Base-by-base conservation (phyloP, 2,329 filamentous ascomycete species). In the Diplocarpon rosae region DNA sequence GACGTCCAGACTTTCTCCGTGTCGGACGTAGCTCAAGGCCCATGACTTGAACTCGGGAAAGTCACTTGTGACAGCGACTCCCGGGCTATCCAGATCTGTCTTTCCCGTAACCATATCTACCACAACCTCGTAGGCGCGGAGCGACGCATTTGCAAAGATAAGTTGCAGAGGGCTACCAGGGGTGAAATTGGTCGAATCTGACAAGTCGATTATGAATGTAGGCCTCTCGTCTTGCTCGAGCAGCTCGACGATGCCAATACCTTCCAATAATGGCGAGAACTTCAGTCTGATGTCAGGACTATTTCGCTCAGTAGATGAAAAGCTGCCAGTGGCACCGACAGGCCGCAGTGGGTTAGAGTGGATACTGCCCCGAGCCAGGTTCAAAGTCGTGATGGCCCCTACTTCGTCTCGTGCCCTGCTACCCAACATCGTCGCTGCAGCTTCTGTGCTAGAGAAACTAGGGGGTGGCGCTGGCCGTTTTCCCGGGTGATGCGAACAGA, bases 191-290 rank as follows among this genome's bases (percentile, higher is more conserved):
- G 65, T 61, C 1, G 69, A 62, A 55, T 81, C 76, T 7, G 69
- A 67, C 40, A 85, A 64, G 56, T 90, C 84, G 29, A 90, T 69
- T 34, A 90, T 72, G 55, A 90, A 86, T 0, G 82, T 85, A 2
- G 84, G 85, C 37, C 85, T 70, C 39, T 82, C 76, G 59, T 92
- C 85, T 52, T 83, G 75, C 57, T 90, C 84, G 33, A 92, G 63
- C 32, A 90, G 66, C 60, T 90, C 85, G 15, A 81, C 64, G 9
- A 86, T 71, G 17, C 82, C 80, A 41, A 88, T 69, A 20, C 73
- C 73, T 34, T 75, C 75, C 4, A 89, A 67, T 40, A 77, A 65
- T 1, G 75, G 68, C 1, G 67, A 69, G 0, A 66, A 35, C 43
- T 68, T 63, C 5, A 66, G 63, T 49, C 67, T 59, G 49, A 66